phyloP scores from a whole-genome alignment of 768 basidiomycete species.

The Lentinula sp. region DNA sequence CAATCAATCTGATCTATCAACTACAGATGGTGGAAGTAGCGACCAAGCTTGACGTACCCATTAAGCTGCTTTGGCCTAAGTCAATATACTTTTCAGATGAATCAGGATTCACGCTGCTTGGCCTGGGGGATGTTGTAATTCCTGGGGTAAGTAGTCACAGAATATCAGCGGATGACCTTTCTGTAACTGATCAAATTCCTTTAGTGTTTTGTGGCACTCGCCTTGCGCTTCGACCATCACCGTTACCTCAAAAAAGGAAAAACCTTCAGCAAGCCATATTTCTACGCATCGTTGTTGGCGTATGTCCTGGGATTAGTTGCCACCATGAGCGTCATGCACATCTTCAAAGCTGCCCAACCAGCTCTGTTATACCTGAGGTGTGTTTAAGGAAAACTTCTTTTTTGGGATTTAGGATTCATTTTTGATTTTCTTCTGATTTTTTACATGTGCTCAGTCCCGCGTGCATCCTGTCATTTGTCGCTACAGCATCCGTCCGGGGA shows the following conservation, averaged over 20 bases:
- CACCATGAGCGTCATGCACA: conserved; percentile 86
- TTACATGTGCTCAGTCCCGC: conserved; percentile 47
- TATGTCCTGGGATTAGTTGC: conserved; percentile 68
- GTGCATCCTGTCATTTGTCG: conserved; percentile 65
- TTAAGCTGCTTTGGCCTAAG: conserved; percentile 88
- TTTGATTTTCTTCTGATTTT: not conserved
- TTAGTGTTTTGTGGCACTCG: conserved; percentile 64
- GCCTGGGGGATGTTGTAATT: conserved; percentile 81
- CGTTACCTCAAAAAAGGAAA: conserved; percentile 20
- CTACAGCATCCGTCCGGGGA: conserved; percentile 53
- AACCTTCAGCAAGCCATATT: conserved; percentile 67
- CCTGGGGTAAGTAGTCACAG: conserved; percentile 24
- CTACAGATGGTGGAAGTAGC: conserved; percentile 90
- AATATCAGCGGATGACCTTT: not conserved
- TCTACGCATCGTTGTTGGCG: conserved; percentile 57
- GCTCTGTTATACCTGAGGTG: conserved; percentile 90
- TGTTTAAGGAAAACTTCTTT: conserved; percentile 12
- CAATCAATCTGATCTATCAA: conserved; percentile 1
- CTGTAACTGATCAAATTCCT: conserved; percentile 8
- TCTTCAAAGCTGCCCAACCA: conserved; percentile 73
- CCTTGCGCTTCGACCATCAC: conserved; percentile 77
- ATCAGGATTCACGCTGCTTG: conserved; percentile 81
- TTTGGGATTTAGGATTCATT: not conserved
- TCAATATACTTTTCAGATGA: conserved; percentile 41
- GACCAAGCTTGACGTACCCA: conserved; percentile 83